phyloP scores from a whole-genome alignment of 2,329 filamentous ascomycete genomes.

The Clarireedia homoeocarpa region DNA sequence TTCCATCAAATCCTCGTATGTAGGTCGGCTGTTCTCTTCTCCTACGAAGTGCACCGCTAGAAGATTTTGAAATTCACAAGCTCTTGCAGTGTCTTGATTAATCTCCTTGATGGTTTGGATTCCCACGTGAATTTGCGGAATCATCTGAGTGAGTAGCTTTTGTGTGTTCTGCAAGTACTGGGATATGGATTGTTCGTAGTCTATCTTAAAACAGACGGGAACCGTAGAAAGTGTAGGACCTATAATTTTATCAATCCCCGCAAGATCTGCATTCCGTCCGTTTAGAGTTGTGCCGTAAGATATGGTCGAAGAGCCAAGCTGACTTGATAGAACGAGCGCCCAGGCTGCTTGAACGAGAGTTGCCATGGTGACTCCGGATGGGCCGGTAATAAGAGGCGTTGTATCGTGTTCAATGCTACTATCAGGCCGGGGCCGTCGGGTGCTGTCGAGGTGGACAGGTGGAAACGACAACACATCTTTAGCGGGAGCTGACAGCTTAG shows the following conservation, averaged over 20 bases:
- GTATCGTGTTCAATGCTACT: neutral
- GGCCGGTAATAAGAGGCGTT: neutral
- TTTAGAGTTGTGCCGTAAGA: too few relatives aligned
- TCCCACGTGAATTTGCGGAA: neutral
- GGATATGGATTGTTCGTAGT: neutral
- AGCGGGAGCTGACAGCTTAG: too few relatives aligned
- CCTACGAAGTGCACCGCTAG: neutral
- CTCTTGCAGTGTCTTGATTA: neutral
- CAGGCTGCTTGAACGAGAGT: neutral
- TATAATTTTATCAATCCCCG: slow-evolving; percentile 24
- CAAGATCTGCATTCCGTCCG: slow-evolving; percentile 30
- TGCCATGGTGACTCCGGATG: neutral
- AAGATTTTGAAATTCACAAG: neutral
- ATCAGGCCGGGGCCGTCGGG: too few relatives aligned
- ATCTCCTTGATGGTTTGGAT: neutral
- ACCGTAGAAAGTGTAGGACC: slow-evolving; percentile 24
- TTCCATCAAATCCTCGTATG: neutral
- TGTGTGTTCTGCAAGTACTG: neutral
- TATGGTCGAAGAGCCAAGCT: slow-evolving; percentile 9
- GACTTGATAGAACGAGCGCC: slow-evolving; percentile 20
- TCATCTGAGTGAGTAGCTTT: neutral
- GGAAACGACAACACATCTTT: too few relatives aligned
- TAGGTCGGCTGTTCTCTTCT: neutral
- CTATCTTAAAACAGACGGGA: neutral
- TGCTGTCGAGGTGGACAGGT: too few relatives aligned